Conservation (phyloP, 176 grass and related monocot genomes). For the Carex kokanica region DNA sequence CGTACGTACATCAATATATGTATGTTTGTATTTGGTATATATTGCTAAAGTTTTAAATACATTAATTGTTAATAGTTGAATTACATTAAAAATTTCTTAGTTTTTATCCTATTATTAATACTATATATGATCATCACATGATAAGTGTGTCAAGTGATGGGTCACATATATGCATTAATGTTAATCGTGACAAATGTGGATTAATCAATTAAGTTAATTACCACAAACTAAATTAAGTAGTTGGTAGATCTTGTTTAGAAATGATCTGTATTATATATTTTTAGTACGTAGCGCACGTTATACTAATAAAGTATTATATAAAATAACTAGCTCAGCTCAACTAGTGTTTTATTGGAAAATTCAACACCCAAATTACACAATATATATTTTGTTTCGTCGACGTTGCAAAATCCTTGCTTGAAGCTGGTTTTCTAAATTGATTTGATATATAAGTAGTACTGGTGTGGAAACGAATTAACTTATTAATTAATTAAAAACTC, state of each 20-base stretch:
- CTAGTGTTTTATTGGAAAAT: not conserved
- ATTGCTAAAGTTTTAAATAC: not conserved
- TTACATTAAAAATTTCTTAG: not conserved
- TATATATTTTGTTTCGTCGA: not conserved
- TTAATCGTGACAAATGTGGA: not conserved
- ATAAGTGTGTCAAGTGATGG: not conserved
- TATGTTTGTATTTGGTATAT: not conserved
- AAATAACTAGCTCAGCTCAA: not conserved
- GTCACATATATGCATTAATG: not conserved
- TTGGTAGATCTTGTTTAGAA: not conserved
- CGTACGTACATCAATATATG: too few species aligned
- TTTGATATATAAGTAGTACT: not conserved
- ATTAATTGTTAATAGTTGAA: not conserved
- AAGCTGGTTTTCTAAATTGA: not conserved
- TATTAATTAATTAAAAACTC: not conserved
- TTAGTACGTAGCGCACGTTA: too few species aligned
- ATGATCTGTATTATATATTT: not conserved
- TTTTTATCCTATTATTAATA: not conserved
- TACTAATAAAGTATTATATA: not conserved
- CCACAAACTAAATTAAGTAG: not conserved
- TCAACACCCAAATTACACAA: not conserved
- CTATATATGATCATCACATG: not conserved
- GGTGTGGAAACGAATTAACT: not conserved
- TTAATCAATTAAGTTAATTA: not conserved
- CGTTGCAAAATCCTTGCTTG: not conserved